Conservation (phyloP, 306 rosid genomes). For the Adenanthera pavonina region DNA sequence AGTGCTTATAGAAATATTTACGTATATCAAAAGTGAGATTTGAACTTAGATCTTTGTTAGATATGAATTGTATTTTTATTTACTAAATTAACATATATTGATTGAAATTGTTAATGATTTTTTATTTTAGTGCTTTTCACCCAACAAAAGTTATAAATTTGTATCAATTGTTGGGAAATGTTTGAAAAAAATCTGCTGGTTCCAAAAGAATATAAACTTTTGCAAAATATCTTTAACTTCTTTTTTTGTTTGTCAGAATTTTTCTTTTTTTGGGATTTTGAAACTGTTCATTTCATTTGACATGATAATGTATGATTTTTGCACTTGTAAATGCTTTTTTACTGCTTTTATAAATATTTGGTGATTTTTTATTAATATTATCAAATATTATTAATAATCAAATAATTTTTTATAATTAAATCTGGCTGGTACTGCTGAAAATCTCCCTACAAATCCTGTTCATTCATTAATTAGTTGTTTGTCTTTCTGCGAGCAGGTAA, state of each 20-base stretch:
- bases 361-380: neutral
- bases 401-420: neutral
- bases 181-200: neutral
- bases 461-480: slow-evolving; percentile 26
- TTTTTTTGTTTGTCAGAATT: neutral
- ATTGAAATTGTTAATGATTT: too few species aligned
- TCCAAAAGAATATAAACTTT: neutral
- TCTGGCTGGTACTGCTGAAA: neutral
- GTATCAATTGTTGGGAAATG: neutral
- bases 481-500: slow-evolving; percentile 33
- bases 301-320: neutral
- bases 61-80: too few species aligned
- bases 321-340: neutral
- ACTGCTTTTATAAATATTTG: neutral
- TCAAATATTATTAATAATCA: neutral
- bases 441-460: neutral
- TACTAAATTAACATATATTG: too few species aligned
- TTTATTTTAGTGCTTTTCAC: neutral
- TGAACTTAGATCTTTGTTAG: too few species aligned
- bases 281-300: neutral
- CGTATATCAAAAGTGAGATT: too few species aligned
- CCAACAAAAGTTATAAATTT: neutral
- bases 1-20: too few species aligned
- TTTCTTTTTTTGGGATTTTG: neutral
- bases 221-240: neutral